A percentile compares a stretch with the other conserved stretches of the same genome.
Conservation (phyloP, 108 stramenopile species). For the Skeletonema costatum region DNA sequence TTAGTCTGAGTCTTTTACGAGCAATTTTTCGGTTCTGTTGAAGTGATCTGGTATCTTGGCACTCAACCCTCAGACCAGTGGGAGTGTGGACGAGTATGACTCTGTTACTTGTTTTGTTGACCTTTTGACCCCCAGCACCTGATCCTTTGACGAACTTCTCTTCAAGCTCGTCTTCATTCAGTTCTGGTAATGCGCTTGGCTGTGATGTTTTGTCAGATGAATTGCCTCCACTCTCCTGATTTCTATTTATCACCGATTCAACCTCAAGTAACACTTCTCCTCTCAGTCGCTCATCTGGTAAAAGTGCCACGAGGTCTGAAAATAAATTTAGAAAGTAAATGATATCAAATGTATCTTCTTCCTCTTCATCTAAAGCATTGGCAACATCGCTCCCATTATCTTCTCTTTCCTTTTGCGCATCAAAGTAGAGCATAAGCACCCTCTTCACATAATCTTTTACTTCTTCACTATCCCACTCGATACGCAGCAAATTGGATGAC, state of each 20-base stretch:
- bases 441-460: constrained; percentile 56
- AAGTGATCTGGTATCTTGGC: constrained; percentile 88
- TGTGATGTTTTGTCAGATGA: background rate
- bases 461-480: constrained; percentile 22
- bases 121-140: constrained; percentile 87
- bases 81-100: constrained; percentile 81
- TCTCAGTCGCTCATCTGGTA: constrained; percentile 53
- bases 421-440: constrained; percentile 42
- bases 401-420: constrained; percentile 13
- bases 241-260: constrained; percentile 31
- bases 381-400: constrained; percentile 3
- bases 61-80: constrained; percentile 76
- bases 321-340: constrained; percentile 59
- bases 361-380: constrained; percentile 16
- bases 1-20: constrained; percentile 71
- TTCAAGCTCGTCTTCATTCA: constrained; percentile 46
- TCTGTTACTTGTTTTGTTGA: constrained; percentile 87
- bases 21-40: constrained; percentile 92
- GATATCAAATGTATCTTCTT: constrained; percentile 21
- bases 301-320: constrained; percentile 67
- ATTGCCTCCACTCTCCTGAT: background rate
- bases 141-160: constrained; percentile 88
- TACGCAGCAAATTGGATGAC: constrained; percentile 29
- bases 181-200: constrained; percentile 18
- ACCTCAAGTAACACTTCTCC: constrained; percentile 59